Evolutionary conservation across 495 filamentous ascomycete species (phyloP).

Genomic region (Daldinia caldariorum): DNA sequence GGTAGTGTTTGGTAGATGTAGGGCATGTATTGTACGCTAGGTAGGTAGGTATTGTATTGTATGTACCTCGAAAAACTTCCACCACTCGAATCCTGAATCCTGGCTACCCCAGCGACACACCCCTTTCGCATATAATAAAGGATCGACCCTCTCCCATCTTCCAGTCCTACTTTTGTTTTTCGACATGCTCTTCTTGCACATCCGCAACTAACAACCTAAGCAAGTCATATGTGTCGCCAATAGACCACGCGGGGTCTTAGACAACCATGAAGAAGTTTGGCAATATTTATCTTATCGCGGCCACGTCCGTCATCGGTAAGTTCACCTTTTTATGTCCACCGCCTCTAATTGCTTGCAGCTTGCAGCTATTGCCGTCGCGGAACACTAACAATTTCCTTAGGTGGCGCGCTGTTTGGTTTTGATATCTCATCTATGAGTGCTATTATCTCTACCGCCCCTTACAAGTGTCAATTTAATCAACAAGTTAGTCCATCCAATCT

Average conservation of each 20-base stretch:
- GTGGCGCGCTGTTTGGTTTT: conserved; percentile 84
- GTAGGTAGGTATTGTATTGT: conserved; percentile 21
- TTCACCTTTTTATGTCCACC: conserved; percentile 14
- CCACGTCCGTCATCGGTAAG: conserved; percentile 72
- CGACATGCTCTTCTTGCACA: conserved; percentile 15
- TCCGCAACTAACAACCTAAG: conserved; percentile 12
- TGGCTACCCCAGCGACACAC: conserved; percentile 18
- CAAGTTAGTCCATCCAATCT: conserved; percentile 44
- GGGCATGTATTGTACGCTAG: neutral
- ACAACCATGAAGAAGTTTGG: conserved; percentile 63
- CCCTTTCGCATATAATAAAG: conserved; percentile 40
- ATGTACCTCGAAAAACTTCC: neutral
- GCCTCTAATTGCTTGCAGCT: neutral
- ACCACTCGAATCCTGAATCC: conserved; percentile 16
- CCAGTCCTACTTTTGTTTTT: conserved; percentile 6
- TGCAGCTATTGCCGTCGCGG: neutral
- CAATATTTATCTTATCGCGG: conserved; percentile 79
- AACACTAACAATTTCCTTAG: conserved; percentile 50
- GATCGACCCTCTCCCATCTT: conserved; percentile 25
- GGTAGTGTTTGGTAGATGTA: no score
- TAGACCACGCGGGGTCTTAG: conserved; percentile 44
- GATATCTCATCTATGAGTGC: conserved; percentile 86
- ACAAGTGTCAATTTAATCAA: conserved; percentile 73
- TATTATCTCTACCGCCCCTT: conserved; percentile 69
- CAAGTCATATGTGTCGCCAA: conserved; percentile 32